These are phyloP conservation scores for Botrytis pseudocinerea DNA, from an alignment of 2,329 filamentous ascomycete species.

Conservation along the genomic window DNA sequence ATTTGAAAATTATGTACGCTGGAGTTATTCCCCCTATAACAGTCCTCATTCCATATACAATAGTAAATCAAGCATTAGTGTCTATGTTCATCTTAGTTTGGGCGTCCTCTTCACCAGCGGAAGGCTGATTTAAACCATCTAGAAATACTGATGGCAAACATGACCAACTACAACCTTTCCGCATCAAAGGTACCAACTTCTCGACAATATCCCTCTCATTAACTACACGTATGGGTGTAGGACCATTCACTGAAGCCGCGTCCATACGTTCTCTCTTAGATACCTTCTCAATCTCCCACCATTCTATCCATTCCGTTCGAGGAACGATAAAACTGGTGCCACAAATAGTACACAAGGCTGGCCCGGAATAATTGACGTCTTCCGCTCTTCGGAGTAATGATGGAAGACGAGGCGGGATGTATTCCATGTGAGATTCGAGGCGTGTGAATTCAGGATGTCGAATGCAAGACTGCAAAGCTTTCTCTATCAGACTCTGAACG, in stretches of 20 bases:
- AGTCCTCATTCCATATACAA: not conserved
- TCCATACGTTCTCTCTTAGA: slow-evolving; percentile 22
- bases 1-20: not conserved
- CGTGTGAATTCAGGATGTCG: slow-evolving; percentile 32
- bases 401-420: slow-evolving; percentile 32
- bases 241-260: not conserved
- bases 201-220: slow-evolving; percentile 40
- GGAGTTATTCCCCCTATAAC: too few species aligned
- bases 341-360: slow-evolving; percentile 55
- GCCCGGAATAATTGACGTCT: slow-evolving; percentile 50
- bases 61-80: not conserved
- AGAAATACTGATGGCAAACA: slow-evolving; percentile 34
- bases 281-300: slow-evolving; percentile 49
- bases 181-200: slow-evolving; percentile 41
- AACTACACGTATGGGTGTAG: slow-evolving; percentile 31
- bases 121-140: not conserved
- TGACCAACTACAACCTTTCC: slow-evolving; percentile 42
- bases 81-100: not conserved
- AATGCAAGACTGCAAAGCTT: slow-evolving; percentile 36
- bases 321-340: slow-evolving; percentile 51
- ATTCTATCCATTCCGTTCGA: slow-evolving; percentile 62
- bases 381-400: slow-evolving; percentile 33
- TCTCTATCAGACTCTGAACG: slow-evolving; percentile 39
- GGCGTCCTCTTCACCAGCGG: not conserved
- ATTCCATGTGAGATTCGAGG: slow-evolving; percentile 30